Base-by-base conservation (phyloP, 345 rosid species). In the Salix viminalis region DNA sequence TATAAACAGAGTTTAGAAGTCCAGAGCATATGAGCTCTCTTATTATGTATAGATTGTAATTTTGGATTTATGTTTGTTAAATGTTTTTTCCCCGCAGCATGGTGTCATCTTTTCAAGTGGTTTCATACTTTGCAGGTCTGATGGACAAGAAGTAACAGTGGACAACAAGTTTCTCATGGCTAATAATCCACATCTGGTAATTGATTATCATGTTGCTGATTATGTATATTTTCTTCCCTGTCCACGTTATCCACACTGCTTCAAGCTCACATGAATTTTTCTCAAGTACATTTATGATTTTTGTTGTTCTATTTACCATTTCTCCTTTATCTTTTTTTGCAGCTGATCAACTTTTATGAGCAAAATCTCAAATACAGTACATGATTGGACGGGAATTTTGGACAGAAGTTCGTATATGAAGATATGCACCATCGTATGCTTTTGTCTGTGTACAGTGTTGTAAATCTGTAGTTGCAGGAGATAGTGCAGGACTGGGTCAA, bases 261-360 rank as follows among this genome's bases (percentile, higher is more conserved):
- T 34, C 50, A 34, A 66, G 50, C 34, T 13, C 37, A 11, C 14
- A 24, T 32, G 36, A 72, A 34, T 56, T 28, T 65, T 73, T 13
- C 15, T 3, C 24, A 54, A 2, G 3, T 36, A 11, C 54, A 69
- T 64, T 50, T 67, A 58, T 62, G 34, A 8, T 65, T 69, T 67
- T 54, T 26, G 9, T n/a, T 14, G 2, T 7, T 78, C 28, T 42
- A 13, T 58, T 77, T 30, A 66, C 65, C n/a, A n/a, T 48, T 72
- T 42, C 6, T 52, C 34, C 1, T 34, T 42, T 76, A n/a, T 56
- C 37, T 34, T 75, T 67, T 34, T 24, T 72, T 34, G 69, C 90
- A 96, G 98, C 83, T 94, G 86, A 92, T 96, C 83, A 87, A 88
- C 75, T 96, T 88, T 84, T 94, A 94, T 41, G 98, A 94, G 92